Conservation (phyloP, 2,329 filamentous ascomycete genomes). For the Tolypocladium sp. region DNA sequence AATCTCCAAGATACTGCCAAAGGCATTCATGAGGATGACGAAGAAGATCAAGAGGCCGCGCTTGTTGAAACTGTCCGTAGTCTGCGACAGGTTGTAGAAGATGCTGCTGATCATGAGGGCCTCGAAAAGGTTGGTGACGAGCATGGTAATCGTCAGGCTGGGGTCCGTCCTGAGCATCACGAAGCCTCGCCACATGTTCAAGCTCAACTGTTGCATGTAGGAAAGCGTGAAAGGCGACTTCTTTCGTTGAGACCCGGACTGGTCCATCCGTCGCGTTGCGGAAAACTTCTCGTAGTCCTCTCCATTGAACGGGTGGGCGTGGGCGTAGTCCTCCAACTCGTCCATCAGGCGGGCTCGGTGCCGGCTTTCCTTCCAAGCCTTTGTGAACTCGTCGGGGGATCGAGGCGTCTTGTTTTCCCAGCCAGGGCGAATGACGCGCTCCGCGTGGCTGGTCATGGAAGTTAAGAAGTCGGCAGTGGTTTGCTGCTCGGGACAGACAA, state of each 20-base stretch:
- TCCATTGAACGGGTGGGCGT: background rate
- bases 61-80: background rate
- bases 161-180: background rate
- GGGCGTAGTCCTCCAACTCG: slow-evolving; percentile 23
- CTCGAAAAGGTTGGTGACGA: background rate
- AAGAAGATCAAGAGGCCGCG: background rate
- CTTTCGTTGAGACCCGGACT: background rate
- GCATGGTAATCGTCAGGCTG: background rate
- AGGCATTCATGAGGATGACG: background rate
- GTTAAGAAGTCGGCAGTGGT: background rate
- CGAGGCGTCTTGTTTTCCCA: slow-evolving; percentile 24
- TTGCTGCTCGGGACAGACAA: background rate
- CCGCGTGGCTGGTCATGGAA: slow-evolving; percentile 31
- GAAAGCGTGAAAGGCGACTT: background rate
- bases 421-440: slow-evolving; percentile 23
- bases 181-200: background rate
- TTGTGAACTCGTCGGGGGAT: slow-evolving; percentile 28
- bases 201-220: background rate
- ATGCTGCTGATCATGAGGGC: background rate
- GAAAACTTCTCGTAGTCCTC: background rate
- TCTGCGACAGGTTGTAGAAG: background rate
- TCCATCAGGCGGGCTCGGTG: slow-evolving; percentile 11
- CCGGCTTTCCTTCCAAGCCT: slow-evolving; percentile 18
- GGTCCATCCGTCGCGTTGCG: background rate
- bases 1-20: slow-evolving; percentile 19